Percentiles rank a stretch among this genome's conserved stretches.
These are phyloP conservation scores for Neonectria magnoliae DNA, from an alignment of 2,329 filamentous ascomycete species.

Conservation along the genomic window DNA sequence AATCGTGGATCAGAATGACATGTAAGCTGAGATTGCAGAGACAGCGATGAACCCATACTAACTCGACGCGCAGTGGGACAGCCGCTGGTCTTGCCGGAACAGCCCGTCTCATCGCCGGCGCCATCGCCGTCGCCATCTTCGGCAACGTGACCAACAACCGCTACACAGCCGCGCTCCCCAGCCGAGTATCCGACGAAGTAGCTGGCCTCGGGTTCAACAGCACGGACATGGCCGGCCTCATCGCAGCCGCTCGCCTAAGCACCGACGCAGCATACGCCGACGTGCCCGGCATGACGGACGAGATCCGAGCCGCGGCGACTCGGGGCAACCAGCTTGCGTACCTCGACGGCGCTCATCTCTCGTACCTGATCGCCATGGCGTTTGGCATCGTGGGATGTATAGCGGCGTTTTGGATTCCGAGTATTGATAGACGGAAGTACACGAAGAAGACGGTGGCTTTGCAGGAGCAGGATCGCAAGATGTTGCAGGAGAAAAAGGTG, in stretches of 20 bases:
- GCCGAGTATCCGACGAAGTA: not conserved
- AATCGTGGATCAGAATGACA: constrained; percentile 24
- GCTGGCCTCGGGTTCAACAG: constrained; percentile 3
- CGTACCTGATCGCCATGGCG: constrained; percentile 21
- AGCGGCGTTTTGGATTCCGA: constrained; percentile 22
- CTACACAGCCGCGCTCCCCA: constrained; percentile 7
- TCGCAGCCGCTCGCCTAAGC: constrained; percentile 9
- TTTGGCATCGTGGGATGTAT: constrained; percentile 19
- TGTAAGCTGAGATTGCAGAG: not conserved
- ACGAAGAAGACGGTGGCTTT: constrained; percentile 23
- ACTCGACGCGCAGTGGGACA: not conserved
- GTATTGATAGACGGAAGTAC: constrained; percentile 21
- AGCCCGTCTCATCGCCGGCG: constrained; percentile 17
- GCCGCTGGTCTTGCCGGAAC: constrained; percentile 19
- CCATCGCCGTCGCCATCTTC: constrained; percentile 19
- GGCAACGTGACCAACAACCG: constrained; percentile 23
- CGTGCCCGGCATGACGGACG: constrained; percentile 12
- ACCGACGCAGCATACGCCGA: constrained; percentile 2
- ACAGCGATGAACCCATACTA: not conserved
- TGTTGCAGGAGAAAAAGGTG: constrained; percentile 2
- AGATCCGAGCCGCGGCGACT: constrained; percentile 11
- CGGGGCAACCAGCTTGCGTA: constrained; percentile 18
- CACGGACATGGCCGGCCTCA: not conserved
- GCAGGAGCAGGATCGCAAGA: constrained; percentile 14
- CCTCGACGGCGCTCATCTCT: constrained; percentile 21